Evolutionary conservation across 2,329 filamentous ascomycete species (phyloP).

Genomic region (Cercospora citrullina): DNA sequence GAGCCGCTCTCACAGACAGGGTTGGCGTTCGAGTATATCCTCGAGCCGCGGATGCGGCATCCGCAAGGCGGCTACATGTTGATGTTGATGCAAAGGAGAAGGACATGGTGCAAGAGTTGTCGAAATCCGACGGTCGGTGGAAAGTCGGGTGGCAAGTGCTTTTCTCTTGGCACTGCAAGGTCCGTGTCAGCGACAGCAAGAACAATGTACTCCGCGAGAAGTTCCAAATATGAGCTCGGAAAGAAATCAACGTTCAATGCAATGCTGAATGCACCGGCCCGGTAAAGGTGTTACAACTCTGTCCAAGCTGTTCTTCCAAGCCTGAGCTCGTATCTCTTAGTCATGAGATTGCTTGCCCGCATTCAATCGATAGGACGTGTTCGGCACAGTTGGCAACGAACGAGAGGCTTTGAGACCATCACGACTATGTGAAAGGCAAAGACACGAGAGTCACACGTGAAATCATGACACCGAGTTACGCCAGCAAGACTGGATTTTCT

Average conservation of each 20-base stretch:
- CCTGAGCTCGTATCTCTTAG: constrained; percentile 3
- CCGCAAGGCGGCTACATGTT: constrained; percentile 13
- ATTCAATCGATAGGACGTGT: constrained; percentile 3
- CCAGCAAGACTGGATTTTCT: constrained; percentile 23
- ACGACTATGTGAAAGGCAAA: background rate
- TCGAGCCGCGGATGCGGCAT: background rate
- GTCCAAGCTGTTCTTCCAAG: background rate
- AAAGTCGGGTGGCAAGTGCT: constrained; percentile 6
- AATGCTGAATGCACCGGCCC: background rate
- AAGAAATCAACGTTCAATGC: background rate
- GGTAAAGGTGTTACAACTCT: background rate
- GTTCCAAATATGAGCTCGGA: background rate
- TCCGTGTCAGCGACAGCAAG: background rate
- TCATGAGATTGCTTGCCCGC: constrained; percentile 14
- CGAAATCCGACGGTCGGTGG: constrained; percentile 4
- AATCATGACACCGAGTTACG: constrained; percentile 18
- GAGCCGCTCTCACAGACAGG: background rate
- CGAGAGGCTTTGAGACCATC: background rate
- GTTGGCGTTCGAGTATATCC: background rate
- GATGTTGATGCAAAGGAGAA: constrained; percentile 11
- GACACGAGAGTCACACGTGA: background rate
- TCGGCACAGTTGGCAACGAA: background rate
- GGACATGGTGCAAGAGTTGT: constrained; percentile 12
- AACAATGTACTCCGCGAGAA: background rate
- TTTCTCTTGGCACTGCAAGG: constrained; percentile 8